Percentiles rank a stretch among this genome's conserved stretches.
phyloP scores from a whole-genome alignment of 1,139 yeast species.

The Saccharomyces uvarum region DNA sequence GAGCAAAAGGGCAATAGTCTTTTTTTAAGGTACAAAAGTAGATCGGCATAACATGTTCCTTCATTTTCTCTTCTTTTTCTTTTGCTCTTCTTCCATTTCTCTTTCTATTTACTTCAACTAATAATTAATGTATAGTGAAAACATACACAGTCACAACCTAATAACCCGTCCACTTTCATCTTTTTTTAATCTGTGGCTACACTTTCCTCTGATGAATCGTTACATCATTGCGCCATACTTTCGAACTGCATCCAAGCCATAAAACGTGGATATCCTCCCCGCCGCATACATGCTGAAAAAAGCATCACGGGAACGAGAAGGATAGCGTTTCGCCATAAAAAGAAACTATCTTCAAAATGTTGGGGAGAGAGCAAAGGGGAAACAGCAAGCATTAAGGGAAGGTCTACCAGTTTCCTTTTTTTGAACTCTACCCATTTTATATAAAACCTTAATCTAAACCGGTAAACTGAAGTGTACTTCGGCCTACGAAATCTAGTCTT shows the following conservation, averaged over 20 bases:
- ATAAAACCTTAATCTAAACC: background rate
- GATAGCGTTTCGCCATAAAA: background rate
- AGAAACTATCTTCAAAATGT: background rate
- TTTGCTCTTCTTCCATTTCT: background rate
- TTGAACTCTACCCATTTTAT: background rate
- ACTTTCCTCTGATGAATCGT: background rate
- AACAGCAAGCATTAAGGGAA: background rate
- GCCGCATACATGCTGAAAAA: background rate
- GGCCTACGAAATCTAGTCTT: background rate
- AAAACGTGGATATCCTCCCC: background rate
- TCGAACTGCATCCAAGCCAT: background rate
- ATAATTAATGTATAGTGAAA: background rate
- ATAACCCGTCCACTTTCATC: background rate
- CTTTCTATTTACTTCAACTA: background rate
- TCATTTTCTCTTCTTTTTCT: background rate
- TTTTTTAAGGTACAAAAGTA: background rate
- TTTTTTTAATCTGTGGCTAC: background rate
- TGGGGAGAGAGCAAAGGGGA: background rate
- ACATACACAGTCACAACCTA: background rate
- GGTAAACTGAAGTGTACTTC: background rate
- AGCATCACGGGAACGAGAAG: background rate
- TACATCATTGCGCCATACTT: background rate
- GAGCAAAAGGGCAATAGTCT: background rate
- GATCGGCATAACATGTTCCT: background rate
- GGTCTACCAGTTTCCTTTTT: background rate